Conservation (phyloP, 768 basidiomycete species). For the Hygrocybe punicea region DNA sequence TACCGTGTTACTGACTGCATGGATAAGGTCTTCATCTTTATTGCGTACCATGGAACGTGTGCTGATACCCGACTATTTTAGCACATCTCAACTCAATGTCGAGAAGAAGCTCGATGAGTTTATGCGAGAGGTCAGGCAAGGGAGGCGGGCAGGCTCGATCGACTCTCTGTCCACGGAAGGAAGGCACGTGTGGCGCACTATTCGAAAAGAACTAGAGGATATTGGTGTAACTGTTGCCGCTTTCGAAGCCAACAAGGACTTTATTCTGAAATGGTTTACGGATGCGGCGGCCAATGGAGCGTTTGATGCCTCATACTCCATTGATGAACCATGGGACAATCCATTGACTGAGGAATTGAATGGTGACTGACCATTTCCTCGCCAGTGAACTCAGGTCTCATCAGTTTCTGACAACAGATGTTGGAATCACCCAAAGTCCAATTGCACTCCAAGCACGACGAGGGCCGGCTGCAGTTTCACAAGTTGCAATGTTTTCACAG, state of each 20-base stretch:
- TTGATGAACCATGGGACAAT: too few relatives aligned
- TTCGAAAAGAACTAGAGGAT: background rate
- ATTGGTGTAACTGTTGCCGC: background rate
- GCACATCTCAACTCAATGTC: background rate
- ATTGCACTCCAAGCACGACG: too few relatives aligned
- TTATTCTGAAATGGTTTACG: background rate
- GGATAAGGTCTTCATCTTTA: background rate
- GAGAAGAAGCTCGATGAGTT: background rate
- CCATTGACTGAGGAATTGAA: too few relatives aligned
- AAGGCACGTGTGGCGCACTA: background rate
- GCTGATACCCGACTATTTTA: background rate
- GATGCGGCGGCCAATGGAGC: background rate
- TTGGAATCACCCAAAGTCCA: too few relatives aligned
- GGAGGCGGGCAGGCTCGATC: background rate
- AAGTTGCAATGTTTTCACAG: too few relatives aligned
- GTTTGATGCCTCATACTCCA: too few relatives aligned
- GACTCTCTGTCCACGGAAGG: background rate
- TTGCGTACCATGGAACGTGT: background rate
- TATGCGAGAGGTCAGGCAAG: background rate
- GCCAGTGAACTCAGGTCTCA: background rate
- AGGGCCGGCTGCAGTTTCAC: too few relatives aligned
- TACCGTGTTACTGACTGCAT: background rate
- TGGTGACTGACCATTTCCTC: background rate
- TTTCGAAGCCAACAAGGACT: background rate
- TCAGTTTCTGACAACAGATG: too few relatives aligned